Evolutionary conservation across 208 protist genomes (phyloP).

Genomic region (Crithidia thermophila): DNA sequence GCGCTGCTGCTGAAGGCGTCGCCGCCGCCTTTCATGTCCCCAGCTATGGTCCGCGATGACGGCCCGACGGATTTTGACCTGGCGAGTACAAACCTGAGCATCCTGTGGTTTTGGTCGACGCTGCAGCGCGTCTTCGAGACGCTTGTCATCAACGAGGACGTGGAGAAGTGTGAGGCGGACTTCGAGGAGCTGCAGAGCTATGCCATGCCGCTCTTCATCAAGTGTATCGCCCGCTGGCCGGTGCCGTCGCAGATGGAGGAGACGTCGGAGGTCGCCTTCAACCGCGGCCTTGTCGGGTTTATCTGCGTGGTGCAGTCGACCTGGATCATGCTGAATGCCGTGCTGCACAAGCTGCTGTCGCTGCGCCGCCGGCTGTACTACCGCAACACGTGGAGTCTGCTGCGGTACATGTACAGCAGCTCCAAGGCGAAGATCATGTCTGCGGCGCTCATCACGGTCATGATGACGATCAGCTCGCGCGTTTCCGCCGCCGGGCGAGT

Average conservation of each 20-base stretch:
- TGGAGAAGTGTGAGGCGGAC: slow-evolving; percentile 44
- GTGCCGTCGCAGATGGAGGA: slow-evolving; percentile 26
- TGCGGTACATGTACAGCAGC: slow-evolving; percentile 49
- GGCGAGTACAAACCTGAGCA: slow-evolving; percentile 40
- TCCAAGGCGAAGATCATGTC: slow-evolving; percentile 44
- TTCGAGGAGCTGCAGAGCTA: slow-evolving; percentile 46
- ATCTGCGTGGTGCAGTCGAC: slow-evolving; percentile 33
- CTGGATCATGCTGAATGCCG: slow-evolving; percentile 43
- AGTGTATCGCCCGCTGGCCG: slow-evolving; percentile 45
- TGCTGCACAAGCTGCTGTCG: slow-evolving; percentile 29
- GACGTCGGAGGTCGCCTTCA: slow-evolving; percentile 14
- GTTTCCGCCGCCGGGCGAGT: slow-evolving; percentile 40
- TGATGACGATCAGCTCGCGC: slow-evolving; percentile 49
- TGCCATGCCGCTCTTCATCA: slow-evolving; percentile 34
- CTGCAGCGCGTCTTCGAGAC: slow-evolving; percentile 45
- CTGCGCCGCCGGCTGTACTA: slow-evolving; percentile 32
- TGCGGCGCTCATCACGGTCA: slow-evolving; percentile 39
- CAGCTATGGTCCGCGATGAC: slow-evolving; percentile 24
- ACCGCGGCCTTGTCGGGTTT: slow-evolving; percentile 21
- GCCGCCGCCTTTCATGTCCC: slow-evolving; percentile 29
- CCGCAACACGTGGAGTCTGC: slow-evolving; percentile 51
- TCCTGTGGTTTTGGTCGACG: slow-evolving; percentile 62
- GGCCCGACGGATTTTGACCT: slow-evolving; percentile 35
- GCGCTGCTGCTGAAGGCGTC: slow-evolving; percentile 39
- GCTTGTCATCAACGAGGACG: slow-evolving; percentile 40